Evolutionary conservation across 352 stramenopile species (phyloP), one percentile per base, ranked within the genome.

Genomic region (Phytopythium sindhum): DNA sequence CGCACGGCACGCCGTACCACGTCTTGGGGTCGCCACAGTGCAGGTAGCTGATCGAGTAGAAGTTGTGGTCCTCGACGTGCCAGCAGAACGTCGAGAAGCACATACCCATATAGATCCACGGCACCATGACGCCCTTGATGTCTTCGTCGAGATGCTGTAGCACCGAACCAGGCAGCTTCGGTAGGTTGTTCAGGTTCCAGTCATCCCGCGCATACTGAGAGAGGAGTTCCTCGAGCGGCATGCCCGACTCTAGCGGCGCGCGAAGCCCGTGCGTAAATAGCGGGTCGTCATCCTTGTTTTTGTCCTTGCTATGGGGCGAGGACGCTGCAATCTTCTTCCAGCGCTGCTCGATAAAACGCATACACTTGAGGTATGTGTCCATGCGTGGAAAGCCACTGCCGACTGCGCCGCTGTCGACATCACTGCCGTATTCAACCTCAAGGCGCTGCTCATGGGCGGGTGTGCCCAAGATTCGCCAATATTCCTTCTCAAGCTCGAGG

Each of bases 61-160:
- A 97, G 79, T 99, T 99, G 79, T 99, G 98, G 73, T 99, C 98
- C 75, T 99, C 98, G 37, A 98, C 98, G 70, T 99, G 98, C 97
- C 97, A 99, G 70, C 95, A 99, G 74, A 99, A 99, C 1, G 97
- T 98, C 7, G 94, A 98, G 66, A 99, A 99, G 33, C 98, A 90
- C 83, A 98, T 98, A 24, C 98, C 98, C 68, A 99, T 96, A 77
- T 99, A 99, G 59, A 99, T 84, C 98, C 97, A 99, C n/a, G 98
- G 98, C 23, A 99, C 89, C 83, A 99, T 99, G 14, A 99, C 97
- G 1, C 98, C 98, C 70, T 98, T 98, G 60, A 99, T 98, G 50
- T 98, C 93, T 67, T 98, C 94, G 52, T 98, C 93, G 14, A 99
- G 75, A 73, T 99, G 90, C 48, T 97, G 86, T 26, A 99, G 84